Evolutionary conservation across 257 asterid genomes (phyloP).

Genomic region (Salvia rosmarinus): DNA sequence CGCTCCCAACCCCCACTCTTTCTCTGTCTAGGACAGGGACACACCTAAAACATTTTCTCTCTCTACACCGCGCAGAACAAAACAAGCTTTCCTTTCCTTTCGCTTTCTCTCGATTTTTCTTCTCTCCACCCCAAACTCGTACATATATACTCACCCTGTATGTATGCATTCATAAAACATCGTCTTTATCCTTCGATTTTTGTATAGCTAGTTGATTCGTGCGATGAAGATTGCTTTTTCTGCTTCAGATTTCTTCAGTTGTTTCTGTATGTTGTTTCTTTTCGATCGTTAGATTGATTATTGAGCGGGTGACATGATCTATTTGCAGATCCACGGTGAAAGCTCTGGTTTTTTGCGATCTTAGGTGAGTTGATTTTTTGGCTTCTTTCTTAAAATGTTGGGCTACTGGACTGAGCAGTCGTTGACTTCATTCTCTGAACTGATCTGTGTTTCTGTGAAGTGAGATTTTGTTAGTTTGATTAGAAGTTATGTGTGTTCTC

Average conservation of each 20-base stretch:
- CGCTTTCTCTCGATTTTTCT: constrained; percentile 48
- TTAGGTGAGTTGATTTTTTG: constrained; percentile 38
- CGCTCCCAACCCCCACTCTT: constrained; percentile 32
- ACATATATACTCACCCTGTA: constrained; percentile 14
- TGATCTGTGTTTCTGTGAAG: constrained; percentile 32
- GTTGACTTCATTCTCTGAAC: constrained; percentile 46
- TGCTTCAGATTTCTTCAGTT: constrained; percentile 26
- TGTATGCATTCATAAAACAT: constrained; percentile 22
- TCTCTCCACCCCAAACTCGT: constrained; percentile 3
- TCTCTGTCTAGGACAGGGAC: constrained; percentile 34
- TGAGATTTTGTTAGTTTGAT: constrained; percentile 1
- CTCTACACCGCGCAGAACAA: constrained; percentile 30
- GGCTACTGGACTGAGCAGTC: constrained; percentile 33
- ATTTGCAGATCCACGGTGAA: constrained; percentile 45
- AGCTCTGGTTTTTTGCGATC: constrained; percentile 31
- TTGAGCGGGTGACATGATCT: constrained; percentile 20
- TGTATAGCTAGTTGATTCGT: constrained; percentile 4
- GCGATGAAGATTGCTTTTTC: constrained; percentile 28
- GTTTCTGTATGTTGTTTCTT: constrained; percentile 8
- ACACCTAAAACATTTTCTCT: constrained; percentile 33
- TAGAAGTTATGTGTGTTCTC: not conserved
- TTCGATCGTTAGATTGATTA: constrained; percentile 36
- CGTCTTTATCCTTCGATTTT: not conserved
- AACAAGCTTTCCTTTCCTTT: constrained; percentile 33
- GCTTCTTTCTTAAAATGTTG: not conserved